Evolutionary conservation across 2,329 filamentous ascomycete genomes (phyloP).

Genomic region (Dothideomycetes sp.): DNA sequence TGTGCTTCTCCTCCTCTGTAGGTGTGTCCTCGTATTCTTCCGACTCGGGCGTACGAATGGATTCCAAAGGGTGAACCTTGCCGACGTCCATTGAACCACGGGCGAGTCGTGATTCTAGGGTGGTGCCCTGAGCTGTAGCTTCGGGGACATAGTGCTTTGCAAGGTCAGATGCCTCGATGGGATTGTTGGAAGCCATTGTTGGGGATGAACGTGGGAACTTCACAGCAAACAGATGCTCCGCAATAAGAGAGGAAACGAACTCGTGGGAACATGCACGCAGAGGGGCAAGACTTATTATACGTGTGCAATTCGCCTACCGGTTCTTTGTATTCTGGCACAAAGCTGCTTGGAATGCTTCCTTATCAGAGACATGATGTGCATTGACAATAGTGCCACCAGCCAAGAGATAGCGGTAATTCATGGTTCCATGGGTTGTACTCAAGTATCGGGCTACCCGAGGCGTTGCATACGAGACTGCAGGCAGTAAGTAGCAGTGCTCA

Average conservation of each 20-base stretch:
- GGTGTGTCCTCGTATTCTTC: constrained; percentile 21
- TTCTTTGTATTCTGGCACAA: too few relatives aligned
- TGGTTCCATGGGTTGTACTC: constrained; percentile 7
- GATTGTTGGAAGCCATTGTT: too few relatives aligned
- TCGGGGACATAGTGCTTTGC: constrained; percentile 6
- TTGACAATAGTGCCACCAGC: constrained; percentile 1
- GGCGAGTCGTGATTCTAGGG: not conserved
- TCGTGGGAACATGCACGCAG: too few relatives aligned
- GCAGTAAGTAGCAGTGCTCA: too few relatives aligned
- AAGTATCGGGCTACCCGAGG: constrained; percentile 2
- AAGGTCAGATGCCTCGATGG: not conserved
- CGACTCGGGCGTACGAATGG: not conserved
- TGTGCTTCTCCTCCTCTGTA: constrained; percentile 38
- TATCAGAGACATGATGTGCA: constrained; percentile 4
- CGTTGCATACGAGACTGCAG: not conserved
- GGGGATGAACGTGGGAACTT: too few relatives aligned
- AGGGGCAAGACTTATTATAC: too few relatives aligned
- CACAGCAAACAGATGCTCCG: too few relatives aligned
- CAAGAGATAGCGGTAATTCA: constrained; percentile 11
- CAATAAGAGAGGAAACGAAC: too few relatives aligned
- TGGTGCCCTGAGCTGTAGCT: constrained; percentile 3
- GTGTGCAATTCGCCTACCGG: too few relatives aligned
- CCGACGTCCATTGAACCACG: constrained; percentile 12
- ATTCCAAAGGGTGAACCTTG: constrained; percentile 2
- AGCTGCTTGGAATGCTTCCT: too few relatives aligned